Evolutionary conservation across 495 filamentous ascomycete species (phyloP).

Genomic region (Aspergillus panamensis): DNA sequence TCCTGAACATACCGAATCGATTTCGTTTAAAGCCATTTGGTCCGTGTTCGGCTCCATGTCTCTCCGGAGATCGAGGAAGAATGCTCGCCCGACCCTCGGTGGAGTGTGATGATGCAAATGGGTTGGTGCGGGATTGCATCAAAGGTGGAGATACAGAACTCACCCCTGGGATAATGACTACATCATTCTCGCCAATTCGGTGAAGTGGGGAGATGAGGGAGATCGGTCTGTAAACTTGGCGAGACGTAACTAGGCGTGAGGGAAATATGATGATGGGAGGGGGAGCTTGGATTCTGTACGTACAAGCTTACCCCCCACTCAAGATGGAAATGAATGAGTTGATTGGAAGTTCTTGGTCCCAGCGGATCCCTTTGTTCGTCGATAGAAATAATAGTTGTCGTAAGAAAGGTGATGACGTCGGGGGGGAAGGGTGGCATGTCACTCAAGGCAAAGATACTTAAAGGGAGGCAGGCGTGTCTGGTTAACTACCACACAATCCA

Average conservation of each 20-base stretch:
- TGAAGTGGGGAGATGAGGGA: neutral
- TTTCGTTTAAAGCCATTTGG: conserved; percentile 17
- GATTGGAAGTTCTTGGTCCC: neutral
- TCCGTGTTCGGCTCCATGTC: conserved; percentile 25
- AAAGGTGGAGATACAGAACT: conserved; percentile 3
- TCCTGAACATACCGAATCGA: conserved; percentile 6
- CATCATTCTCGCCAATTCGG: conserved; percentile 13
- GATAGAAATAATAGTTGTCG: neutral
- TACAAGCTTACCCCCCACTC: neutral
- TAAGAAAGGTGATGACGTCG: conserved; percentile 19
- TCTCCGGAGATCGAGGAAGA: conserved; percentile 15
- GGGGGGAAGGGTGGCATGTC: conserved; percentile 10
- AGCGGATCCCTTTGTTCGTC: neutral
- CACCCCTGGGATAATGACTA: neutral
- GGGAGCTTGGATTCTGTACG: conserved; percentile 1
- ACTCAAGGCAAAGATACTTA: neutral
- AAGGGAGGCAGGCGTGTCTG: neutral
- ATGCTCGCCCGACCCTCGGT: conserved; percentile 14
- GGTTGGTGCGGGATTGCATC: conserved; percentile 14
- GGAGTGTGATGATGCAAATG: conserved; percentile 23
- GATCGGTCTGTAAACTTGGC: conserved; percentile 15
- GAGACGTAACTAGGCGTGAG: conserved; percentile 19
- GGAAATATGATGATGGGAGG: conserved; percentile 7
- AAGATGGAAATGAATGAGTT: neutral
- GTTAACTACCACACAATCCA: too few species aligned